A percentile compares a stretch with the other conserved stretches of the same genome.
Conservation (phyloP, 192 early-diverging fungal species). For the Backusella westeae region DNA sequence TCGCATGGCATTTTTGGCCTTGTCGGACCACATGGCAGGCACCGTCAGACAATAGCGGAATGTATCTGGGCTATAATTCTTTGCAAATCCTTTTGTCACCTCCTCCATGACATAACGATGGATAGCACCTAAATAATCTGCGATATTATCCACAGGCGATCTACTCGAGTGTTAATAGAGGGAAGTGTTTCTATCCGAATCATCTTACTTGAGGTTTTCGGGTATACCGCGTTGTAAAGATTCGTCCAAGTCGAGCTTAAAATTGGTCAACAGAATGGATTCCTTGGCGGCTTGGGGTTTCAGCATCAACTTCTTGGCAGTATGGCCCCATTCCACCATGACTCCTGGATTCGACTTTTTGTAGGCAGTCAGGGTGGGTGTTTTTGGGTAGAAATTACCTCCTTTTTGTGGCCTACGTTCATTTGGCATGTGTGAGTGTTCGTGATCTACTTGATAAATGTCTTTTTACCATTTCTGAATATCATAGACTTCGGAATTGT, state of each 20-base stretch:
- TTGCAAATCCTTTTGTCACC: conserved; percentile 39
- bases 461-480: conserved; percentile 43
- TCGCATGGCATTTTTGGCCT: conserved; percentile 44
- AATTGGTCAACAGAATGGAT: conserved; percentile 38
- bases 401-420: conserved; percentile 28
- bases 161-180: neutral
- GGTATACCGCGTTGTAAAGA: conserved; percentile 37
- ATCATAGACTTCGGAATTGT: conserved; percentile 42
- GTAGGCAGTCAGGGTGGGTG: conserved; percentile 39
- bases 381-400: conserved; percentile 42
- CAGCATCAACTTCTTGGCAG: conserved; percentile 25
- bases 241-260: conserved; percentile 50
- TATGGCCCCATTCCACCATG: conserved; percentile 47
- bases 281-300: conserved; percentile 16
- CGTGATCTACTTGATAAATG: too few relatives aligned
- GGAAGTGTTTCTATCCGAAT: too few relatives aligned
- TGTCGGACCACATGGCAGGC: conserved; percentile 53
- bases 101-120: conserved; percentile 41
- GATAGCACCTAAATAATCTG: conserved; percentile 38
- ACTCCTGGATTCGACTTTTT: conserved; percentile 34
- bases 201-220: conserved; percentile 35
- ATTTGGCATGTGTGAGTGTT: too few relatives aligned
- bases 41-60: conserved; percentile 52
- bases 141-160: conserved; percentile 32
- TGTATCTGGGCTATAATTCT: conserved; percentile 36